Base-by-base conservation (phyloP, 169 alveolate genomes). In the Cryptosporidium meleagridis region DNA sequence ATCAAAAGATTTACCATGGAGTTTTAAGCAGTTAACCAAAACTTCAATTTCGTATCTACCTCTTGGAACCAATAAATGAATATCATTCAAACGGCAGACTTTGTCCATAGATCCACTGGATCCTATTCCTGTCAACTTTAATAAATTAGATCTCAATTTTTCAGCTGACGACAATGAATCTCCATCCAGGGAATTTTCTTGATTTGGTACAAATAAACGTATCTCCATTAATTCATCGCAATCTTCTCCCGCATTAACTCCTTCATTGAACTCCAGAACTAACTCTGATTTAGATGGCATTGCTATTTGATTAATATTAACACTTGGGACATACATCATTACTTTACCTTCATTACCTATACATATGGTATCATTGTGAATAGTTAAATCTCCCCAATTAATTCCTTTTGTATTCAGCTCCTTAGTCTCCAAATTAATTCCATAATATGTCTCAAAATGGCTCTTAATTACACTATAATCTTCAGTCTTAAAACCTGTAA, bases 1-100 rank as follows among this genome's bases (percentile, higher is more conserved):
- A 87, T 98, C 99, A 93, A 97, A 96, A 9, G 99, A 95, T 92
- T 97, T 97, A 6, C 99, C 99, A 91, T 97, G 99, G 23, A 97
- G 94, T 85, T 97, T 97, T 89, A 97, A 93, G 44, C 96, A 95
- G 80, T 93, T 92, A 23, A 95, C 87, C 65, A 96, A 96, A 91
- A 98, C 94, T 85, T 96, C 98, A 61, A 98, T 92, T 65, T 96
- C 98, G 87, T 96, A 97, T 85, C 98, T 96, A 14, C 99, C 99
- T 85, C 99, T 95, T 26, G 99, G 99, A 18, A 97, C 98, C 68
- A 97, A 70, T 85, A 97, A 93, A 23, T 97, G 98, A 52, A 97
- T 94, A 69, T 98, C 99, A 69, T 95, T 92, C 87, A 97, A 93
- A 39, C 96, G 93, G 18, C 98, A 98, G 26, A 98, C 95, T 72